These are phyloP conservation scores for Acaromyces ingoldii DNA, from an alignment of 1,284 basidiomycete species.

Conservation along the genomic window DNA sequence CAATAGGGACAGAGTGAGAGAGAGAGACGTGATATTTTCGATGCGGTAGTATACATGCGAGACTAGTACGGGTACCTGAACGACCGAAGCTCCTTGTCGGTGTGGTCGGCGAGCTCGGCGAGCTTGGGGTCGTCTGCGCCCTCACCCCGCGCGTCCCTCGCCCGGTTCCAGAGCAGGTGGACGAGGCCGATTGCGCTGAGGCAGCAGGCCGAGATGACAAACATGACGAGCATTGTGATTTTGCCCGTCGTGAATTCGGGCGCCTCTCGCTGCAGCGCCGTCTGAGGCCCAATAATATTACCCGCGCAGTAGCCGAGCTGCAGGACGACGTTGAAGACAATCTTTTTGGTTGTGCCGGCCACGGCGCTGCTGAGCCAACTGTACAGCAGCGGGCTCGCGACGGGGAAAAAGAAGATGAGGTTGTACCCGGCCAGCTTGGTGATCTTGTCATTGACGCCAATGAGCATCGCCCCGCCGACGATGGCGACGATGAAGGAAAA, in stretches of 20 bases:
- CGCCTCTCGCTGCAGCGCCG: slow-evolving; percentile 27
- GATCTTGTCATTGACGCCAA: slow-evolving; percentile 19
- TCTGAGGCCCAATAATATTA: slow-evolving; percentile 45
- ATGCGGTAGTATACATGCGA: too few relatives aligned
- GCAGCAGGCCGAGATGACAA: slow-evolving; percentile 24
- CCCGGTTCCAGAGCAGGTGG: slow-evolving; percentile 41
- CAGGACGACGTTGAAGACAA: slow-evolving; percentile 35
- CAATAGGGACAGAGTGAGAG: too few relatives aligned
- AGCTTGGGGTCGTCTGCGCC: background rate
- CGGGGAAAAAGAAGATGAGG: slow-evolving; percentile 16
- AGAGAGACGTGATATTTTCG: too few relatives aligned
- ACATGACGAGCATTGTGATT: slow-evolving; percentile 41
- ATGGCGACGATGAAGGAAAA: slow-evolving; percentile 33
- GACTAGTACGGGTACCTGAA: slow-evolving; percentile 50
- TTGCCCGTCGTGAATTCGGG: slow-evolving; percentile 42
- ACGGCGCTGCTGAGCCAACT: slow-evolving; percentile 23
- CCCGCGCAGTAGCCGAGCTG: slow-evolving; percentile 41
- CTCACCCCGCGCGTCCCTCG: slow-evolving; percentile 11
- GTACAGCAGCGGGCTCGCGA: slow-evolving; percentile 26
- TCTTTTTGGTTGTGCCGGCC: slow-evolving; percentile 42
- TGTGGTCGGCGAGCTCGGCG: slow-evolving; percentile 45
- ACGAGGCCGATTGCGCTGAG: slow-evolving; percentile 19
- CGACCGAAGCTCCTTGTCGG: slow-evolving; percentile 41
- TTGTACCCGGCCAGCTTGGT: slow-evolving; percentile 18
- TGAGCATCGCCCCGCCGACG: slow-evolving; percentile 34